phyloP scores from a whole-genome alignment of 257 asterid genomes.

The Fraxinus americana region DNA sequence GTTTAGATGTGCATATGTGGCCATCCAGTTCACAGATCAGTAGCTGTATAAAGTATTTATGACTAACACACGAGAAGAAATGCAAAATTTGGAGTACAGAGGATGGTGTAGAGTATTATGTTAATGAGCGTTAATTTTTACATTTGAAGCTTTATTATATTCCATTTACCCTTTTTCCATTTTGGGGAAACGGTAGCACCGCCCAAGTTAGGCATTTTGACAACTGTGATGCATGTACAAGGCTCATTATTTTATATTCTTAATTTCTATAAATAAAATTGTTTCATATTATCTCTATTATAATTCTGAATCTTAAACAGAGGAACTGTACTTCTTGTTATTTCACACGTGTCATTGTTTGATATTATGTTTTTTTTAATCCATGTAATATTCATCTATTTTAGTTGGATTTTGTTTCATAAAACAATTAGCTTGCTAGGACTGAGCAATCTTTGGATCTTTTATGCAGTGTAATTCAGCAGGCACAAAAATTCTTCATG shows the following conservation, averaged over 20 bases:
- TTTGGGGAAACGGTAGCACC: neutral
- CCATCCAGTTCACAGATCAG: neutral
- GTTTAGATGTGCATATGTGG: neutral
- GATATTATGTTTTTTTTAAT: neutral
- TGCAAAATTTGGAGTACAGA: conserved; percentile 2
- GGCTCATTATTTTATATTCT: neutral
- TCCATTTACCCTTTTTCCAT: conserved; percentile 1
- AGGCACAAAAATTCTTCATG: conserved; percentile 75
- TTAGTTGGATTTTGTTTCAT: conserved; percentile 1
- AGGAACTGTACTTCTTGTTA: neutral
- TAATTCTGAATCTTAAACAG: neutral
- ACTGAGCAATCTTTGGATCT: conserved; percentile 27
- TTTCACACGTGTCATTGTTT: neutral
- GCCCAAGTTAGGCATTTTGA: neutral
- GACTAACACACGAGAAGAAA: neutral
- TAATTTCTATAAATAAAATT: neutral
- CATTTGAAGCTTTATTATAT: neutral
- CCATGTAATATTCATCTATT: neutral
- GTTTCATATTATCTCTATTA: neutral
- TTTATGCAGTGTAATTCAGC: conserved; percentile 82
- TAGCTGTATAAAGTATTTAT: neutral
- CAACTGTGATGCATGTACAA: neutral
- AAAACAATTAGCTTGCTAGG: conserved; percentile 15
- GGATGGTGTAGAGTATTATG: neutral
- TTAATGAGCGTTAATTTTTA: neutral